Evolutionary conservation across 2,329 filamentous ascomycete species (phyloP), one percentile per base, ranked within the genome.

Genomic region (Penicillium sp.): DNA sequence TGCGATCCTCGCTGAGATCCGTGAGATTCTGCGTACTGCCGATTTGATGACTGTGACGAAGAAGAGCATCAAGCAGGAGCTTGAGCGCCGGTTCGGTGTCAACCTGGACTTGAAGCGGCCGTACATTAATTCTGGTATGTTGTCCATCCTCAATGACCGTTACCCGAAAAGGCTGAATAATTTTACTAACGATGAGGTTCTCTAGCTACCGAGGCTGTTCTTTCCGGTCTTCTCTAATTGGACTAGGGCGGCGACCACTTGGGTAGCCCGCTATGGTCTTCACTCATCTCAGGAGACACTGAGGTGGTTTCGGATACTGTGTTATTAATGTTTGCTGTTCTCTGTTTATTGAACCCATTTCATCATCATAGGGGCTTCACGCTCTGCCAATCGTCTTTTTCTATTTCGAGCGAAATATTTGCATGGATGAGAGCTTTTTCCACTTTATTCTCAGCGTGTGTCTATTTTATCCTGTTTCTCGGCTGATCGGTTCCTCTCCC

Each of bases 11-110:
- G 89, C 92, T 0, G 95, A 99, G 82, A 99, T 99, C 69, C 86
- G 95, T 53, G 92, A 97, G 71, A 96, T 99, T 63, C 81, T 99
- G 62, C 86, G 88, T 67, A 96, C 90, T 13, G 93, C 92, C 2
- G 95, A 99, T 78, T 80, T 99, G 72, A 99, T 99, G 95, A 93
- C 87, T 4, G 91, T 99, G 44, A 99, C 95, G 66, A 99, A 99
- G 87, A 99, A 99, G 86, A 92, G 90, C 69, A 90, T 99, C 78
- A 98, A 98, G 84, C 79, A 86, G 67, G 95, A 99, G 80, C 80
- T 99, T 58, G 95, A 99, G 83, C 87, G 87, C 70, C 86, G 93
- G 62, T 99, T 99, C 72, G 91, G 90, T 61, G 88, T 96, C 63
- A 86, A 88, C 59, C 84, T 99, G 59, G 93, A 98, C 74, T 82